A percentile compares a stretch with the other conserved stretches of the same genome.
phyloP scores from a whole-genome alignment of 1,284 basidiomycete species.

The Ustilago sp. region DNA sequence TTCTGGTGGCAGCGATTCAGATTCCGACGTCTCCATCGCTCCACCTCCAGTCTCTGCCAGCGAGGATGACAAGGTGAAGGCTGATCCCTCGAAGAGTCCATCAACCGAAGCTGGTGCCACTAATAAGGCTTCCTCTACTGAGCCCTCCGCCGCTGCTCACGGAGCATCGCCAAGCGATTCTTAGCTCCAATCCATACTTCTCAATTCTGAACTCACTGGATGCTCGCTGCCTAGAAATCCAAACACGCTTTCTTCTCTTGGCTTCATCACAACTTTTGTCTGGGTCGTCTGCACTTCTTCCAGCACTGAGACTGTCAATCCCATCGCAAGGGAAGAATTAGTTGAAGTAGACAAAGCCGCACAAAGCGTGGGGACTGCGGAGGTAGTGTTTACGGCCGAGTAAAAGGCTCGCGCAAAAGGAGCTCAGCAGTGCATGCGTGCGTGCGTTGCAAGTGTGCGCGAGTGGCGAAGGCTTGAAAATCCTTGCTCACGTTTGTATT shows the following conservation, averaged over 20 bases:
- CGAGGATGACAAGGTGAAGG: background rate
- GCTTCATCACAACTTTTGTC: background rate
- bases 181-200: background rate
- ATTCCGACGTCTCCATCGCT: conserved; percentile 28
- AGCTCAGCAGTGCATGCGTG: no score
- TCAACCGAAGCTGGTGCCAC: background rate
- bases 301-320: no score
- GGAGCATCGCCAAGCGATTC: background rate
- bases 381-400: no score
- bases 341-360: no score
- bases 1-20: conserved; percentile 30
- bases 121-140: background rate
- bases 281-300: background rate
- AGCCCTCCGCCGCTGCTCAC: background rate
- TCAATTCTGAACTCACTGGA: background rate
- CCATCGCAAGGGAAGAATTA: no score
- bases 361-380: no score
- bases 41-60: background rate
- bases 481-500: no score
- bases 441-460: no score
- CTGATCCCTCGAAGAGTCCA: background rate
- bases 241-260: background rate
- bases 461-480: no score
- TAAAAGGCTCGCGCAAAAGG: no score
- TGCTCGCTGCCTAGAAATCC: background rate